Evolutionary conservation across 306 rosid species (phyloP), one percentile per base, ranked within the genome.

Genomic region (Cercis canadensis): DNA sequence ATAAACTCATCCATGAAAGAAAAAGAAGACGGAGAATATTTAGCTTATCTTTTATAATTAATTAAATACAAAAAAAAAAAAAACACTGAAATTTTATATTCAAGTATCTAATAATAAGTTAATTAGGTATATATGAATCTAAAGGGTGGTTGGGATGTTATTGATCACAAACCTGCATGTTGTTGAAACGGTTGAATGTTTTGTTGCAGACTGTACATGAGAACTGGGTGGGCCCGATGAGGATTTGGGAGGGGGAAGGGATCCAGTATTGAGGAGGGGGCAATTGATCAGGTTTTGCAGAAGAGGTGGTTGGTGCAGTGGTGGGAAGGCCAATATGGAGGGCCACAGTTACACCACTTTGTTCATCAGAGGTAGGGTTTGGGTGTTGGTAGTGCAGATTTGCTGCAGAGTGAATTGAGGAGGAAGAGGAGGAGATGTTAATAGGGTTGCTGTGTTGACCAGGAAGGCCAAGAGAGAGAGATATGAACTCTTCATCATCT

Each of bases 161-260:
- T 24, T 24, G 29, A 24, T 24, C 3, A 24, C 29, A 24, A 24
- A 89, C 96, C 92, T 86, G 96, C 92, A 89, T 89, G 86, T 89
- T 89, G 81, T 89, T 89, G 88, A 76, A 89, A 70, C 92, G 69
- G 67, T 78, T 86, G 87, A 89, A 89, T 39, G 96, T 84, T 80
- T 89, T 89, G 81, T 62, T 67, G 77, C 96, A 89, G 67, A 89
- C 90, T 0, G 84, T 45, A 84, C 96, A 89, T 68, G 96, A 84
- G 74, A 86, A 89, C 60, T 86, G 92, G 9, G 96, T 87, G 6
- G 90, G 88, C 8, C 96, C 96, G 19, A 84, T 86, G 0, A 89
- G 89, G 79, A 89, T 89, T 76, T 89, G 96, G 8, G 89, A 80
- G 3, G 85, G 84, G 39, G 96, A 77, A 37, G 96, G 96, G 54